These are phyloP conservation scores for Ophiostoma triangulosporum DNA, from an alignment of 2,329 filamentous ascomycete species.

Conservation along the genomic window DNA sequence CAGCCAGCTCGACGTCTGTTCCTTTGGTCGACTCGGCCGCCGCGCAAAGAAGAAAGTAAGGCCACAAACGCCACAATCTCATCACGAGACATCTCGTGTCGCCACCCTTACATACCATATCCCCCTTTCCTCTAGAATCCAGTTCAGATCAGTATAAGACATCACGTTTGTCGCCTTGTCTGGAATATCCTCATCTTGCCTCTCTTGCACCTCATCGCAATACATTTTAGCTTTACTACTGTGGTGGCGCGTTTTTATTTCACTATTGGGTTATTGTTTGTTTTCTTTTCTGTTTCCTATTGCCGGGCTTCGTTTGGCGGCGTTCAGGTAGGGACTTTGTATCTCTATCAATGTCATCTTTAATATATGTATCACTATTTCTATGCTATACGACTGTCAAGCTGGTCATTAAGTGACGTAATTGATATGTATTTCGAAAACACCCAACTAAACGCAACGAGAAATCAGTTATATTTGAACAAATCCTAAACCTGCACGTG, in stretches of 20 bases:
- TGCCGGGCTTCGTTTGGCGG: neutral
- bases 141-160: neutral
- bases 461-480: too few species aligned
- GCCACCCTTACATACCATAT: neutral
- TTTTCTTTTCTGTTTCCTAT: neutral
- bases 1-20: neutral
- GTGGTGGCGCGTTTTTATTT: neutral
- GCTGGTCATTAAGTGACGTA: too few species aligned
- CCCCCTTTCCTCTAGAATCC: neutral
- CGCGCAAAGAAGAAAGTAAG: slow-evolving; percentile 3
- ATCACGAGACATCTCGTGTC: neutral
- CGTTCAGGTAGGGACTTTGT: neutral
- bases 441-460: too few species aligned
- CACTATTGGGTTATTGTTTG: too few species aligned
- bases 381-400: too few species aligned
- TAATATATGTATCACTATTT: too few species aligned
- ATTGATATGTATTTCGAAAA: too few species aligned
- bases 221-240: neutral
- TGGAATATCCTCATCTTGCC: too few species aligned
- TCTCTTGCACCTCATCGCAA: neutral
- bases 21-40: neutral
- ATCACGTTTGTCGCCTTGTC: neutral
- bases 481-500: neutral
- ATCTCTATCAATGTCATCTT: neutral
- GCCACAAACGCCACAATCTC: neutral